These are phyloP conservation scores for Alternaria rosae DNA, from an alignment of 2,329 filamentous ascomycete genomes.

Conservation along the genomic window DNA sequence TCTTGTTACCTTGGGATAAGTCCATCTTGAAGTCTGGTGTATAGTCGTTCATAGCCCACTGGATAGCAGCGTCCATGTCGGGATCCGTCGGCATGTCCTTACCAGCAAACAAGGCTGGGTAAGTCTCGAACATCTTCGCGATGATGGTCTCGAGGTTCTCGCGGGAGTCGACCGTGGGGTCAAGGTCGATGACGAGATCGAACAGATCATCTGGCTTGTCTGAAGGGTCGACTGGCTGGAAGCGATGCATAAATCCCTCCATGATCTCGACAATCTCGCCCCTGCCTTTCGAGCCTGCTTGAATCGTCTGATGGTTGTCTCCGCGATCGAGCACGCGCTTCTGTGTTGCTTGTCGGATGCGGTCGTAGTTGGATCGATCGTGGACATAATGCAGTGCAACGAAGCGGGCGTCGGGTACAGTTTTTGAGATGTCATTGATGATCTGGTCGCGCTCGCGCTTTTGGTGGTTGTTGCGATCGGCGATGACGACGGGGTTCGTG, in stretches of 20 bases:
- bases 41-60: constrained; percentile 77
- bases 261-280: constrained; percentile 87
- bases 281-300: constrained; percentile 75
- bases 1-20: constrained; percentile 63
- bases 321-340: constrained; percentile 83
- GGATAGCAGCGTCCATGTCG: constrained; percentile 81
- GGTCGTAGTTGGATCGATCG: constrained; percentile 69
- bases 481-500: constrained; percentile 76
- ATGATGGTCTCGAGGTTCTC: constrained; percentile 85
- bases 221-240: constrained; percentile 76
- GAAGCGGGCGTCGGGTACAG: constrained; percentile 70
- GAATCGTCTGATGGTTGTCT: constrained; percentile 98
- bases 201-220: constrained; percentile 80
- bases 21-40: constrained; percentile 77
- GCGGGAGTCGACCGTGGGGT: constrained; percentile 78
- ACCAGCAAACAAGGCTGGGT: constrained; percentile 74
- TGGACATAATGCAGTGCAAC: constrained; percentile 92
- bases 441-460: constrained; percentile 87
- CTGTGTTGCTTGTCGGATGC: constrained; percentile 77
- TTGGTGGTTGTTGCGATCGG: constrained; percentile 94
- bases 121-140: constrained; percentile 73
- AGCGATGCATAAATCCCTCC: constrained; percentile 89
- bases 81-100: constrained; percentile 70
- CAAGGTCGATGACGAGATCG: constrained; percentile 83
- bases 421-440: constrained; percentile 74